These are phyloP conservation scores for Hypoxylon sp. DNA, from an alignment of 2,329 filamentous ascomycete species.

Conservation along the genomic window DNA sequence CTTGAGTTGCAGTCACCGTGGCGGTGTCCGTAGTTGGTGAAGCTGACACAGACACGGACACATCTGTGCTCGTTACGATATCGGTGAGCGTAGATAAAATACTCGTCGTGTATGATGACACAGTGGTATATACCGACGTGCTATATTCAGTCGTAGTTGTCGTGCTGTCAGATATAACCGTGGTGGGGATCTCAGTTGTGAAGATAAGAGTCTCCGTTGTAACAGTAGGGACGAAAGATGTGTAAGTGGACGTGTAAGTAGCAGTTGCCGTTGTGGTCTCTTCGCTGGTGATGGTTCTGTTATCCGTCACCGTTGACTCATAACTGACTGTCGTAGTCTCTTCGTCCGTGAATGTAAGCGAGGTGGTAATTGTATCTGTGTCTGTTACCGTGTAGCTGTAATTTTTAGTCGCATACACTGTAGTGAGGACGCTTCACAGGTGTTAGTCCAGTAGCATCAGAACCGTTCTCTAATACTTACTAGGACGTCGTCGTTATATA, in stretches of 20 bases:
- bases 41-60: slow-evolving; percentile 39
- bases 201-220: slow-evolving; percentile 43
- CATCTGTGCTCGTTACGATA: slow-evolving; percentile 41
- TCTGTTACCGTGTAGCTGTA: slow-evolving; percentile 42
- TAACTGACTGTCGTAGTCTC: slow-evolving; percentile 22
- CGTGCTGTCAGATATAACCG: slow-evolving; percentile 44
- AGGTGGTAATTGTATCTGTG: slow-evolving; percentile 36
- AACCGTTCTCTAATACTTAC: slow-evolving; percentile 17
- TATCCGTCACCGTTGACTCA: slow-evolving; percentile 32
- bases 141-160: slow-evolving; percentile 44
- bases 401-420: slow-evolving; percentile 40
- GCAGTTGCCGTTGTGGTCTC: slow-evolving; percentile 41
- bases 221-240: slow-evolving; percentile 45
- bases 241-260: slow-evolving; percentile 50
- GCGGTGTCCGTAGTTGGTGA: slow-evolving; percentile 48
- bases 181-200: slow-evolving; percentile 48
- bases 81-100: slow-evolving; percentile 41
- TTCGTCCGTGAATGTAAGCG: slow-evolving; percentile 21
- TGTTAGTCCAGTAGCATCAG: slow-evolving; percentile 33
- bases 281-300: slow-evolving; percentile 33
- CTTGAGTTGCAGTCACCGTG: slow-evolving; percentile 48
- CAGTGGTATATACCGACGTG: slow-evolving; percentile 47
- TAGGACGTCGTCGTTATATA: slow-evolving; percentile 32
- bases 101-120: slow-evolving; percentile 43
- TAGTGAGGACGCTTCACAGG: slow-evolving; percentile 41